Evolutionary conservation across 164 flowering plant genomes (phyloP), one percentile per base, ranked within the genome.

Genomic region (Litsea cubeba): DNA sequence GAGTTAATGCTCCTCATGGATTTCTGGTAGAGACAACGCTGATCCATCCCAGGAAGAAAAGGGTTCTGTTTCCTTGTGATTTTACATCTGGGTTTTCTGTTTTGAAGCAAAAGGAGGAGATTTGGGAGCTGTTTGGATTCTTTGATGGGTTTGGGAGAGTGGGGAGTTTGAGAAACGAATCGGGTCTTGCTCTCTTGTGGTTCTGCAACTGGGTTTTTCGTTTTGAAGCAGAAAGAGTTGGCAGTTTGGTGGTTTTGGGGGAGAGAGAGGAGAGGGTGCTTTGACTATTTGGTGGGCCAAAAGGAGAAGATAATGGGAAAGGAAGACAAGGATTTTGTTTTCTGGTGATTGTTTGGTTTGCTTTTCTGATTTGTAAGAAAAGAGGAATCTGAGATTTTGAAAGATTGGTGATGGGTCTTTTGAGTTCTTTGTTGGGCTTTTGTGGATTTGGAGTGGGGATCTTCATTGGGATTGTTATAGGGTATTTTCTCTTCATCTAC

Each of bases 361-460:
- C 46, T 35, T 35, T 54, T 18, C 60, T 54, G 60, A 14, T 54
- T 17, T 18, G 60, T 5, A 17, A 17, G n/a, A 35, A 35, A 7
- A 35, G 10, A 35, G 46, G 46, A 35, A 35, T 35, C 46, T 35
- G 46, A 35, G 60, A 54, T 17, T 54, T 54, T 54, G 20, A 3
- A 54, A 12, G 22, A 26, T 65, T 26, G 14, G 70, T 82, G 79
- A 88, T 88, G 91, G 88, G 90, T 25, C 17, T 87, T 3, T 5
- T 88, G 32, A 84, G 88, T 74, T 69, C 81, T 15, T 49, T 88
- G 30, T 24, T 85, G 72, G 89, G 91, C 18, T 79, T 83, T 35
- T 84, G 65, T 17, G 91, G 91, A 40, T 88, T 85, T 78, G 90
- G 91, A 30, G 40, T 86, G n/a, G 91, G 90, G 62, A 78, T 81